Evolutionary conservation across 495 filamentous ascomycete species (phyloP).

Genomic region (Trichoderma asperelloides): DNA sequence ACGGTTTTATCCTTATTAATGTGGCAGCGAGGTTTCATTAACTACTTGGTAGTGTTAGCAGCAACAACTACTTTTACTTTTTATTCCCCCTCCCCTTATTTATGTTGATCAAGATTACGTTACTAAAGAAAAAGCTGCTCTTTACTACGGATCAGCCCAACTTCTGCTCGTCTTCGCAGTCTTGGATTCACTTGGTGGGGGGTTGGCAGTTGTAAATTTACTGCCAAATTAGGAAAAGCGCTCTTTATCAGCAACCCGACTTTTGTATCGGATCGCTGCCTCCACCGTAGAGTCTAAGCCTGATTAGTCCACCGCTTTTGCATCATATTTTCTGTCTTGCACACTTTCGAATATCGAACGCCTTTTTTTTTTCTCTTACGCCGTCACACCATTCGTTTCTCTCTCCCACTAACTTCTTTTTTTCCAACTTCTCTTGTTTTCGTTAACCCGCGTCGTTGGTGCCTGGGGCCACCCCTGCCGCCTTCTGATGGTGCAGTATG

Average conservation of each 20-base stretch:
- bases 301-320: neutral
- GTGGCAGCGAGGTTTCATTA: neutral
- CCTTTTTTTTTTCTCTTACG: neutral
- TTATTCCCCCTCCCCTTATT: no score
- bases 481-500: slow-evolving; percentile 58
- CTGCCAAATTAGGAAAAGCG: neutral
- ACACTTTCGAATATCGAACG: neutral
- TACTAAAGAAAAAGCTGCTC: no score
- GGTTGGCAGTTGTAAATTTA: neutral
- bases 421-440: neutral
- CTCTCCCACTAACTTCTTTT: neutral
- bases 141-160: no score
- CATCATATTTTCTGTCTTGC: neutral
- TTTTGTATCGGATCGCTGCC: neutral
- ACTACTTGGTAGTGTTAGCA: neutral
- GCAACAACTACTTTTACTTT: no score
- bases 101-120: no score
- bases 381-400: neutral
- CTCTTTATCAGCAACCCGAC: neutral
- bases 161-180: no score
- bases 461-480: neutral
- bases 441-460: neutral
- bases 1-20: neutral
- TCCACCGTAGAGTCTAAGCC: neutral
- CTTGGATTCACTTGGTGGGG: no score